Percentiles rank a stretch among this genome's conserved stretches.
phyloP scores from a whole-genome alignment of 768 basidiomycete genomes.

The Leccinum boreale region DNA sequence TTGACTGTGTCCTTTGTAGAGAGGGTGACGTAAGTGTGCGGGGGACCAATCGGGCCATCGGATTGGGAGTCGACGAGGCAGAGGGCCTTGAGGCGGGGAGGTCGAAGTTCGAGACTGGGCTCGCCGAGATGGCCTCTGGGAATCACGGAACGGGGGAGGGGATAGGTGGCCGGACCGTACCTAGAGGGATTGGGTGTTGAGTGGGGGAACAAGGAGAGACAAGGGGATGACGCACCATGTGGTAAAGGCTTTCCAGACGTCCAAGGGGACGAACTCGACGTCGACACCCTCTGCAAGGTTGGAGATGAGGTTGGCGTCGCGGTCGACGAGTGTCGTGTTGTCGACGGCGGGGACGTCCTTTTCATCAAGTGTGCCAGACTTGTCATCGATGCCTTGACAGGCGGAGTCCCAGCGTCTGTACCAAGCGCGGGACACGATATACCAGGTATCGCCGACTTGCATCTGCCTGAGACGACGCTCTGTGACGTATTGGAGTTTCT shows the following conservation, averaged over 20 bases:
- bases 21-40: constrained; percentile 40
- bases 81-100: constrained; percentile 60
- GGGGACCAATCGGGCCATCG: constrained; percentile 26
- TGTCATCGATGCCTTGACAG: constrained; percentile 64
- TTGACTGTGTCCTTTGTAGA: constrained; percentile 51
- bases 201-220: not conserved
- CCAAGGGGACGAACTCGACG: constrained; percentile 70
- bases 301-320: constrained; percentile 41
- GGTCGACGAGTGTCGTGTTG: constrained; percentile 63
- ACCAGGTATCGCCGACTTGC: constrained; percentile 74
- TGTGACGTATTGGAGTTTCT: constrained; percentile 53
- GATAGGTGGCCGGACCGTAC: constrained; percentile 62
- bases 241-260: constrained; percentile 65
- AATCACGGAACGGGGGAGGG: constrained; percentile 68
- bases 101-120: constrained; percentile 66
- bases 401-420: constrained; percentile 74
- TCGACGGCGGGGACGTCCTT: constrained; percentile 70
- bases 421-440: constrained; percentile 69
- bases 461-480: constrained; percentile 46
- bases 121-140: constrained; percentile 49
- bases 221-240: constrained; percentile 45
- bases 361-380: constrained; percentile 60
- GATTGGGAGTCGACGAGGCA: constrained; percentile 34
- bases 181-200: constrained; percentile 36
- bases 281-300: constrained; percentile 61